Evolutionary conservation across 768 basidiomycete species (phyloP).

Genomic region (Hypholoma sublateritium): DNA sequence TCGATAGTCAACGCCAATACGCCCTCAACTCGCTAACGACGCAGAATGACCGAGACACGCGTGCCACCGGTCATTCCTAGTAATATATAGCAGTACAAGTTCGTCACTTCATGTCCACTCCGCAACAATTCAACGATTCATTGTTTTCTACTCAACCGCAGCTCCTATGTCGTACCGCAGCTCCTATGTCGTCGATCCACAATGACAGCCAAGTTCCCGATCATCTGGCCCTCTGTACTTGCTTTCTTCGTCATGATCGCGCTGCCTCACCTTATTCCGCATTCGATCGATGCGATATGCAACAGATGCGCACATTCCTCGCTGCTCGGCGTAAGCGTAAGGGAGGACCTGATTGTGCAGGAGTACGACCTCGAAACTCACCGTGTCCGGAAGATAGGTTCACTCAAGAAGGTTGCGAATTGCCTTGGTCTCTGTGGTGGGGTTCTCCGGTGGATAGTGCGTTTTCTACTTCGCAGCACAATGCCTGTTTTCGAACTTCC

Average conservation of each 20-base stretch:
- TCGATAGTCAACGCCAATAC: too few relatives aligned
- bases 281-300: slow-evolving; percentile 23
- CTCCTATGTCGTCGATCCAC: slow-evolving; percentile 75
- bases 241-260: slow-evolving; percentile 50
- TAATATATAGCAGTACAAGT: slow-evolving; percentile 70
- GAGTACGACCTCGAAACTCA: slow-evolving; percentile 8
- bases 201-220: slow-evolving; percentile 76
- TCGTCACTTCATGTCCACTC: slow-evolving; percentile 13
- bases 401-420: slow-evolving; percentile 5
- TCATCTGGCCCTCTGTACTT: slow-evolving; percentile 66
- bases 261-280: slow-evolving; percentile 41
- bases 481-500: neutral
- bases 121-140: neutral
- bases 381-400: neutral
- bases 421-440: neutral
- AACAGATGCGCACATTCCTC: slow-evolving; percentile 42
- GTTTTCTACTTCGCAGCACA: neutral
- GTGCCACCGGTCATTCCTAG: slow-evolving; percentile 59
- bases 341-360: slow-evolving; percentile 37
- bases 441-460: slow-evolving; percentile 20
- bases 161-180: slow-evolving; percentile 70
- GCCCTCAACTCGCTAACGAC: too few relatives aligned
- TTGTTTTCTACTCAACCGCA: slow-evolving; percentile 21
- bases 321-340: slow-evolving; percentile 47
- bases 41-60: slow-evolving; percentile 36